A percentile compares a stretch with the other conserved stretches of the same genome.
Evolutionary conservation across 2,329 filamentous ascomycete genomes (phyloP).

Genomic region (Pseudocercospora crystallina): DNA sequence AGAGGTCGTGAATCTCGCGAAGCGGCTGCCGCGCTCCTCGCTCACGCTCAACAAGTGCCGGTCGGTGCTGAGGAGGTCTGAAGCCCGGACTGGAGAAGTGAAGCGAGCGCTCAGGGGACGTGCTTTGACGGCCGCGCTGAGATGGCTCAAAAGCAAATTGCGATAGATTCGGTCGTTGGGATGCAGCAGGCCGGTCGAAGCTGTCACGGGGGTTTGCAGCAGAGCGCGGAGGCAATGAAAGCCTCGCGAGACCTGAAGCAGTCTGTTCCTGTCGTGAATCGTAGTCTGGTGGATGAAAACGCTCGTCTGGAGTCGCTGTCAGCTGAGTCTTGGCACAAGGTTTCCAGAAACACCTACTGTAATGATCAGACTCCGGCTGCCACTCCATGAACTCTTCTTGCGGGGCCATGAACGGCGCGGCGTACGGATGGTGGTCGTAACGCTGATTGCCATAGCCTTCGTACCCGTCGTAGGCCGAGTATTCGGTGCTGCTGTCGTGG

Average conservation of each 20-base stretch:
- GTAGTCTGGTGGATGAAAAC: conserved; percentile 32
- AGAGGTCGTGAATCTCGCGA: too few relatives aligned
- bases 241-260: conserved; percentile 34
- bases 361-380: conserved; percentile 44
- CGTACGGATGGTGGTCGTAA: background rate
- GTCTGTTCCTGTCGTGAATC: conserved; percentile 38
- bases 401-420: background rate
- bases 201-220: background rate
- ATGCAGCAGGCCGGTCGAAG: background rate
- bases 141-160: conserved; percentile 28
- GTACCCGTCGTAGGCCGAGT: conserved; percentile 14
- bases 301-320: conserved; percentile 34
- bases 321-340: conserved; percentile 1
- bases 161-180: background rate
- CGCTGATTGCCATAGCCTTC: conserved; percentile 1
- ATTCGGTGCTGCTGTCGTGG: conserved; percentile 6
- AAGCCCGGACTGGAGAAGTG: conserved; percentile 44
- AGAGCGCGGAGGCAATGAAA: conserved; percentile 36
- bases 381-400: conserved; percentile 15
- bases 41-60: background rate
- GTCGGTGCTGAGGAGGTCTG: conserved; percentile 33
- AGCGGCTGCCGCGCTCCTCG: too few relatives aligned
- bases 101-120: conserved; percentile 25
- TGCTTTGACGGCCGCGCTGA: conserved; percentile 31
- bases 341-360: conserved; percentile 40